Base-by-base conservation (phyloP, 352 stramenopile genomes). In the Globisporangium orthogonon region DNA sequence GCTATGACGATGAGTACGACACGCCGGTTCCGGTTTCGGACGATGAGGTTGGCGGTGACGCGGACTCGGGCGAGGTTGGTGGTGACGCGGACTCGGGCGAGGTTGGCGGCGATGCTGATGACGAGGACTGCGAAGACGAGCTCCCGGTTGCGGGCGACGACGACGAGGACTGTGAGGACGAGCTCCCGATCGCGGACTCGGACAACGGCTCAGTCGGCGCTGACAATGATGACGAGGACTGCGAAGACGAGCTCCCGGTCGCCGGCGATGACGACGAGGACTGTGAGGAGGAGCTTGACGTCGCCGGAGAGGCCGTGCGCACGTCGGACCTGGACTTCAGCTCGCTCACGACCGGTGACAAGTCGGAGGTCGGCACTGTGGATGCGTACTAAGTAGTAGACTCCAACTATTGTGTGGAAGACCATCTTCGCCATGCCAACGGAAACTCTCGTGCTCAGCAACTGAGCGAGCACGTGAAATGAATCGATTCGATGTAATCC, bases 261-360 rank as follows among this genome's bases (percentile, higher is more conserved):
- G 63, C 60, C 35, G 35, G 10, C 2, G 41, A 50, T 23, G 52
- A 37, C n/a, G 51, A 56, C 31, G 40, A 45, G n/a, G 35, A 59
- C 59, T n/a, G 50, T 50, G 39, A 69, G 17, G 66, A 55, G 1
- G 69, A 66, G 9, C 54, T 73, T 5, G 64, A 74, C n/a, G 58
- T 71, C 30, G 63, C 60, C 11, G 60, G 60, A 47, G 53, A 61
- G 30, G 65, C 62, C 44, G 52, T 63, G 28, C 63, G 63, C 4
- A 69, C 59, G 28, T 67, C 69, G 47, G 60, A 61, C 60, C 67
- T 78, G 41, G 56, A 61, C 51, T 81, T 81, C 50, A 54, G 44
- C 41, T 66, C 53, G 39, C 35, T 77, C 49, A 35, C 55, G 47
- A 43, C 47, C 5, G 41, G 69, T 9, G 67, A 61, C 14, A 33